Conservation (phyloP, 2,329 filamentous ascomycete genomes). For the Fusarium armeniacum region DNA sequence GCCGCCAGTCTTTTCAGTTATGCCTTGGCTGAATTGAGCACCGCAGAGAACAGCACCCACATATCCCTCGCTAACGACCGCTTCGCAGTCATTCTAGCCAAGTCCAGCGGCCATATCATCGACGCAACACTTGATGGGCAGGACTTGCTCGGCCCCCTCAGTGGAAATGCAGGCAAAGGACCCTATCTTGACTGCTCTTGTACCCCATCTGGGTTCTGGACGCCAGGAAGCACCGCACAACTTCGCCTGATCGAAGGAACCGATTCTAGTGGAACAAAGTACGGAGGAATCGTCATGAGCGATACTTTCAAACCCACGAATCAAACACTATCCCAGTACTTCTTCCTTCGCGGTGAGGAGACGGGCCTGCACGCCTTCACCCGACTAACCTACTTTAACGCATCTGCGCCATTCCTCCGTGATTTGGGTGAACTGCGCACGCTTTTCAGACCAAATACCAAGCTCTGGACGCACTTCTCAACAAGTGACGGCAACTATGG, state of each 20-base stretch:
- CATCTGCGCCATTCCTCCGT: slow-evolving; percentile 65
- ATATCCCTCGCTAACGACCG: slow-evolving; percentile 39
- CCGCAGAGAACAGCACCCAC: slow-evolving; percentile 40
- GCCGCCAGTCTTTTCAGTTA: slow-evolving; percentile 4
- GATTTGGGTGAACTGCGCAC: slow-evolving; percentile 72
- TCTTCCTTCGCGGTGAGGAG: slow-evolving; percentile 72
- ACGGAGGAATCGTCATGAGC: slow-evolving; percentile 70
- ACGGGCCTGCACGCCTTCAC: slow-evolving; percentile 72
- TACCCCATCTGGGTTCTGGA: slow-evolving; percentile 69
- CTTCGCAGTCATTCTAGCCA: slow-evolving; percentile 24
- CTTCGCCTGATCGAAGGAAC: slow-evolving; percentile 60
- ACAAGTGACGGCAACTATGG: slow-evolving; percentile 68
- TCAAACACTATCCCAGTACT: slow-evolving; percentile 72
- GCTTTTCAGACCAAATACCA: slow-evolving; percentile 69
- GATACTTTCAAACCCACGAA: slow-evolving; percentile 70
- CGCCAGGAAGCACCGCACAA: slow-evolving; percentile 64
- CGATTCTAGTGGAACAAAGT: slow-evolving; percentile 61
- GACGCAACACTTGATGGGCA: slow-evolving; percentile 49
- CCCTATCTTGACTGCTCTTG: slow-evolving; percentile 75
- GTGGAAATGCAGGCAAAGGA: slow-evolving; percentile 59
- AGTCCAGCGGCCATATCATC: slow-evolving; percentile 38
- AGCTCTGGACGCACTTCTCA: slow-evolving; percentile 71
- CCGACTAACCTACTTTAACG: slow-evolving; percentile 69
- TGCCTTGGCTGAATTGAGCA: slow-evolving; percentile 14
- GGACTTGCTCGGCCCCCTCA: slow-evolving; percentile 63